Evolutionary conservation across 2,329 filamentous ascomycete genomes (phyloP).

Genomic region (Byssochlamys sp.): DNA sequence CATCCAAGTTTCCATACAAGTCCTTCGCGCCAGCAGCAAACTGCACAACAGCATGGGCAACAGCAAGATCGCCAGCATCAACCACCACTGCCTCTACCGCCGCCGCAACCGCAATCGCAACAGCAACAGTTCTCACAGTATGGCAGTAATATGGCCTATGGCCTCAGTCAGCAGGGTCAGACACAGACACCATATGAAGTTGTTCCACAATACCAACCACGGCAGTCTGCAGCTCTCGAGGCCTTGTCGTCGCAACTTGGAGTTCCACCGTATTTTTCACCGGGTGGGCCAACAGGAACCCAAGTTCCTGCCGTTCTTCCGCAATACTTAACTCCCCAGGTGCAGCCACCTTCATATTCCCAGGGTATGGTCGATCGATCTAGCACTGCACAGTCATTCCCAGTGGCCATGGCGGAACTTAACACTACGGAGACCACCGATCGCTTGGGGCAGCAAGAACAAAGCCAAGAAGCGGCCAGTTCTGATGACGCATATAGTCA

Average conservation of each 20-base stretch:
- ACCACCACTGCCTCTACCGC: slow-evolving; percentile 47
- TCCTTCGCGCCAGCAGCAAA: slow-evolving; percentile 18
- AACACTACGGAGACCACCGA: slow-evolving; percentile 28
- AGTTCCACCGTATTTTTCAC: slow-evolving; percentile 64
- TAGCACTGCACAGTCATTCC: slow-evolving; percentile 42
- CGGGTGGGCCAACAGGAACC: slow-evolving; percentile 55
- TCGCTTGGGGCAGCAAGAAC: slow-evolving; percentile 24
- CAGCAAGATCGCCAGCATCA: slow-evolving; percentile 42
- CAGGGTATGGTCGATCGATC: slow-evolving; percentile 49
- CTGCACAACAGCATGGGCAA: slow-evolving; percentile 14
- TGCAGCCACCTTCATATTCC: slow-evolving; percentile 50
- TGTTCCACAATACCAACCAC: slow-evolving; percentile 63
- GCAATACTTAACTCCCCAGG: slow-evolving; percentile 57
- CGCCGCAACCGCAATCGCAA: slow-evolving; percentile 24
- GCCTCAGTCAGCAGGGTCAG: slow-evolving; percentile 55
- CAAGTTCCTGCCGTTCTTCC: slow-evolving; percentile 48
- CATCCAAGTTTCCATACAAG: slow-evolving; percentile 55
- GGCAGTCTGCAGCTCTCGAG: slow-evolving; percentile 68
- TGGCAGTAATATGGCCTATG: slow-evolving; percentile 66
- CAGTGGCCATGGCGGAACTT: slow-evolving; percentile 44
- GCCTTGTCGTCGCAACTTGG: slow-evolving; percentile 61
- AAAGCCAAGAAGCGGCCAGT: slow-evolving; percentile 36
- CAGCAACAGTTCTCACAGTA: slow-evolving; percentile 43
- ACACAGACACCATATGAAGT: slow-evolving; percentile 61
- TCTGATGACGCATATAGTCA: slow-evolving; percentile 60